These are phyloP conservation scores for Tetrapisispora iriomotensis DNA, from an alignment of 805 yeast species.

Conservation along the genomic window DNA sequence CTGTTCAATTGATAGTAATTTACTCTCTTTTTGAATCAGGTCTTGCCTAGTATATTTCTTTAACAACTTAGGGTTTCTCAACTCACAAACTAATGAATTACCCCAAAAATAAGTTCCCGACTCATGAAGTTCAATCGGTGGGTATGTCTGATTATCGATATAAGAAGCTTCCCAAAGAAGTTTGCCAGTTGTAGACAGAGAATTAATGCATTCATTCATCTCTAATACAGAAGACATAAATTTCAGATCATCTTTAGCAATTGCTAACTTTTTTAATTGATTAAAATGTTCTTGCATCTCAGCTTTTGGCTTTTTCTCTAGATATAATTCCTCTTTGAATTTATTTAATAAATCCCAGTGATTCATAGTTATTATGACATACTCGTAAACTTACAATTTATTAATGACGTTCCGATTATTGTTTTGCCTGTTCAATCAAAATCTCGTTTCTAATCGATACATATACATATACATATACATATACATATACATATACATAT, in stretches of 20 bases:
- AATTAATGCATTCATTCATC: conserved; percentile 9
- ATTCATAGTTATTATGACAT: background rate
- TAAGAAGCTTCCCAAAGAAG: conserved; percentile 21
- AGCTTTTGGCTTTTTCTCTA: background rate
- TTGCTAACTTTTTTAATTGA: background rate
- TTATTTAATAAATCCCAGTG: conserved; percentile 2
- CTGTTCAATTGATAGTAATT: conserved; percentile 14
- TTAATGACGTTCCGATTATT: too few relatives aligned
- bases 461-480: too few relatives aligned
- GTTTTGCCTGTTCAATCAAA: too few relatives aligned
- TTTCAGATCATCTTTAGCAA: background rate
- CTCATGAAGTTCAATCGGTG: conserved; percentile 16
- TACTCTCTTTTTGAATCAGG: conserved; percentile 6
- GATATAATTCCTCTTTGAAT: background rate
- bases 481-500: too few relatives aligned
- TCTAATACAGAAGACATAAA: conserved; percentile 4
- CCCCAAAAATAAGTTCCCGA: conserved; percentile 20
- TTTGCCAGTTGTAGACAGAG: conserved; percentile 6
- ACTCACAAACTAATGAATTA: conserved; percentile 2
- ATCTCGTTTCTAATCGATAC: too few relatives aligned
- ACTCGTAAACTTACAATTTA: too few relatives aligned
- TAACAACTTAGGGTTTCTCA: background rate
- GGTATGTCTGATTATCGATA: conserved; percentile 13
- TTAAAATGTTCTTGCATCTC: background rate
- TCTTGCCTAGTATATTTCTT: conserved; percentile 6